phyloP scores from a whole-genome alignment of 768 basidiomycete genomes.

The Psilocybe subaeruginosa region DNA sequence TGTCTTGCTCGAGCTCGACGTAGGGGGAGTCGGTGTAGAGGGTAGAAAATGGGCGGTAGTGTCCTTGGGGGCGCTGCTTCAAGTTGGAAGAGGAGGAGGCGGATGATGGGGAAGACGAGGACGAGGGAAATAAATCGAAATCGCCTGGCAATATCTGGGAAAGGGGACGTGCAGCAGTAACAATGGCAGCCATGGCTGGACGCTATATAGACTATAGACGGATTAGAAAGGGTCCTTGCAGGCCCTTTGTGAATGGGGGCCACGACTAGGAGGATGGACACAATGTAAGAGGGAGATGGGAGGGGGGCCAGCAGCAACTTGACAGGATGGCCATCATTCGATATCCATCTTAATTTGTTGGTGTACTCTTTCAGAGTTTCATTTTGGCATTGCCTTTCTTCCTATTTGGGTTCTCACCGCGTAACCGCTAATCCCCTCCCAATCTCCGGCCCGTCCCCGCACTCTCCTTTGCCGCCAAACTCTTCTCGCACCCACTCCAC shows the following conservation, averaged over 20 bases:
- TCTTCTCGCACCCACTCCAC: background rate
- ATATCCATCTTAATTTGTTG: too few species aligned
- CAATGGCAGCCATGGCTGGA: conserved; percentile 17
- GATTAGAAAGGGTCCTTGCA: conserved; percentile 16
- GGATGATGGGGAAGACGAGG: background rate
- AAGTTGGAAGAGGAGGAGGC: conserved; percentile 10
- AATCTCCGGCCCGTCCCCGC: conserved; percentile 12
- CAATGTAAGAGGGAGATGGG: conserved; percentile 1
- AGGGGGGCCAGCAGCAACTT: background rate
- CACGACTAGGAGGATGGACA: conserved; percentile 5
- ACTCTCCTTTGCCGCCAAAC: too few species aligned
- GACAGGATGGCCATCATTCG: background rate
- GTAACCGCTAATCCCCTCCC: background rate
- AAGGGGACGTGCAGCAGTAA: conserved; percentile 7
- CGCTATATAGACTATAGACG: conserved; percentile 20
- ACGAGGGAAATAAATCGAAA: conserved; percentile 9
- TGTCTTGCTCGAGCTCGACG: conserved; percentile 15
- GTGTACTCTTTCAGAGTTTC: too few species aligned
- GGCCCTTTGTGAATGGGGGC: conserved; percentile 17
- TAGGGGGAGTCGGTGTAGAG: conserved; percentile 29
- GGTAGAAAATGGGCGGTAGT: conserved; percentile 45
- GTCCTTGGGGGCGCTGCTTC: conserved; percentile 26
- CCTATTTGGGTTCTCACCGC: conserved; percentile 14
- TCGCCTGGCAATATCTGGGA: conserved; percentile 10
- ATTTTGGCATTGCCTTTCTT: conserved; percentile 10